Conservation (phyloP, 2,329 filamentous ascomycete species). For the Fusarium caatingaense region DNA sequence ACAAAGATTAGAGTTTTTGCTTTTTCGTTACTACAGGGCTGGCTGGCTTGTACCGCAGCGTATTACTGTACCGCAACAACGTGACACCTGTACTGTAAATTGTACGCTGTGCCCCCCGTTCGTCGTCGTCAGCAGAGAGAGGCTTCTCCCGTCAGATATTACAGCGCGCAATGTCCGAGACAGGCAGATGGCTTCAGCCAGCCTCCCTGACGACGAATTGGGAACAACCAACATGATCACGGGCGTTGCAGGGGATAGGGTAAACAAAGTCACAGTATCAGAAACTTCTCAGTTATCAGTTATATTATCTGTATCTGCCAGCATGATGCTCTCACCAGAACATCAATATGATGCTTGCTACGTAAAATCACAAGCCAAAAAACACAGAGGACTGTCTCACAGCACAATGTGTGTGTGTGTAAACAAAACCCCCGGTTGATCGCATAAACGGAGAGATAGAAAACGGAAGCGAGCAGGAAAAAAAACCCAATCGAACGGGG, state of each 20-base stretch:
- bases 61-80: conserved; percentile 2
- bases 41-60: not conserved
- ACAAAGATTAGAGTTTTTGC: conserved; percentile 18
- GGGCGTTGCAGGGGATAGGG: conserved; percentile 4
- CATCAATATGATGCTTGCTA: conserved; percentile 1
- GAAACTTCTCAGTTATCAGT: not conserved
- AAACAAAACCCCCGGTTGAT: conserved; percentile 30
- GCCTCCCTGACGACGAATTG: conserved; percentile 23
- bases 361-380: conserved; percentile 12
- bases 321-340: not conserved
- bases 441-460: conserved; percentile 27
- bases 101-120: conserved; percentile 23
- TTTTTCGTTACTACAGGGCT: conserved; percentile 7
- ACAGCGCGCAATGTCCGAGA: conserved; percentile 36
- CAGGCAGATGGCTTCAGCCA: conserved; percentile 34
- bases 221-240: conserved; percentile 8
- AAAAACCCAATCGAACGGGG: conserved; percentile 20
- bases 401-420: not conserved
- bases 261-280: not conserved
- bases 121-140: conserved; percentile 28
- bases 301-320: not conserved
- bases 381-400: not conserved
- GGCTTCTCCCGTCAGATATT: conserved; percentile 25
- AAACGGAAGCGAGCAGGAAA: conserved; percentile 31
- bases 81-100: conserved; percentile 3